Base-by-base conservation (phyloP, 192 early-diverging fungal genomes). In the Linderina pennispora region DNA sequence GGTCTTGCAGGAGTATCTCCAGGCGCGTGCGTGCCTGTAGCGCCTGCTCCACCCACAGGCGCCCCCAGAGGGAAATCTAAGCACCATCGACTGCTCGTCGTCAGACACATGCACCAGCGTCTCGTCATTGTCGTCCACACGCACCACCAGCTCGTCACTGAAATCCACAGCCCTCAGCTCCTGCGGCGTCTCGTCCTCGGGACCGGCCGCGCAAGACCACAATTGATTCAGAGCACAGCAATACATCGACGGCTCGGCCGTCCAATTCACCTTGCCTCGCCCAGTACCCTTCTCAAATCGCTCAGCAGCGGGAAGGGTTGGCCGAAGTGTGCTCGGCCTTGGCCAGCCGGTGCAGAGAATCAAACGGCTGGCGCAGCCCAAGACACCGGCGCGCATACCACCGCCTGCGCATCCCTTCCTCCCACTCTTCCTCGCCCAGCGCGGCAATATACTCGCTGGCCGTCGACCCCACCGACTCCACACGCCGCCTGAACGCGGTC, bases 361-460 rank as follows among this genome's bases (percentile, higher is more conserved):
- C 50, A 17, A 71, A 71, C 38, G 67, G 52, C 55, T 59, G 52
- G 32, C 60, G 50, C 32, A 41, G 23, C 1, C 50, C 60, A 50
- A 71, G 44, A 21, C 67, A 64, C 2, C 67, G 32, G 18, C 61
- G 61, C 13, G 67, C 25, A 52, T 64, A 59, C 67, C 67, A 71
- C 26, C 61, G 55, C 6, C 61, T 60, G 2, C 67, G 55, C 35
- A 71, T 43, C 7, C 33, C 56, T 5, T 71, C 61, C 13, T 70
- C 66, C 58, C 66, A 67, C 25, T 54, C 23, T 7, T 40, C 41
- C 26, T 45, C 33, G n/a, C n/a, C n/a, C n/a, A n/a, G n/a, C 8
- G 14, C 49, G 0, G 17, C 25, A 18, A 22, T 1, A 40, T 19
- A 13, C 40, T 31, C 1, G 33, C 43, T 10, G 25, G n/a, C 2